Conservation (phyloP, 192 early-diverging fungal genomes). For the Backusella liffmaniae region DNA sequence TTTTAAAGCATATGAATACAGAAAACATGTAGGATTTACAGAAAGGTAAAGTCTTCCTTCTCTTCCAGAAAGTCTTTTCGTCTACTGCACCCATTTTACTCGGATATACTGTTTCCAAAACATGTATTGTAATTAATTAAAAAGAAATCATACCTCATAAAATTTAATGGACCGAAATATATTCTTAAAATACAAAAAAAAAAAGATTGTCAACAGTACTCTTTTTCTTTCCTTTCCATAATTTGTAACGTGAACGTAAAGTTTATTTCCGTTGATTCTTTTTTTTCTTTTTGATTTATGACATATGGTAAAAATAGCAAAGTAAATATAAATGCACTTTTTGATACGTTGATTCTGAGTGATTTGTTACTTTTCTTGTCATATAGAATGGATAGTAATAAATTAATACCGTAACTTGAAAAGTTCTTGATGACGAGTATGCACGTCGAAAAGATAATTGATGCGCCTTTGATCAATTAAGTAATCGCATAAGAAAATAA, state of each 20-base stretch:
- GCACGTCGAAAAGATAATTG: background rate
- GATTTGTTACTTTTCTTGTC: background rate
- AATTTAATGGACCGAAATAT: background rate
- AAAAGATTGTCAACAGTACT: background rate
- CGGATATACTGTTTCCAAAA: background rate
- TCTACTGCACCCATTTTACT: background rate
- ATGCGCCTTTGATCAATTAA: background rate
- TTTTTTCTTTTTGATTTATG: background rate
- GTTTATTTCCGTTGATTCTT: background rate
- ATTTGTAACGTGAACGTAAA: background rate
- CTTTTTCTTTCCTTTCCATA: background rate
- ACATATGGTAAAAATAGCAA: background rate
- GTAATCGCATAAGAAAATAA: background rate
- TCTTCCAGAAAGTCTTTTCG: slow-evolving; percentile 7
- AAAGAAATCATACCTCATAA: background rate
- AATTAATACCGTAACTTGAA: background rate
- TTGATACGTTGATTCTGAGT: background rate
- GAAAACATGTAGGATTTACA: background rate
- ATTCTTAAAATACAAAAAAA: background rate
- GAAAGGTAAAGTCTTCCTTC: background rate
- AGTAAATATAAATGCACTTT: background rate
- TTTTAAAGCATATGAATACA: background rate
- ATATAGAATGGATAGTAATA: background rate
- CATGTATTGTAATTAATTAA: background rate
- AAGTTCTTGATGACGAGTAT: background rate